phyloP scores from a whole-genome alignment of 805 yeast genomes.

The Monosporozyma aquatica region DNA sequence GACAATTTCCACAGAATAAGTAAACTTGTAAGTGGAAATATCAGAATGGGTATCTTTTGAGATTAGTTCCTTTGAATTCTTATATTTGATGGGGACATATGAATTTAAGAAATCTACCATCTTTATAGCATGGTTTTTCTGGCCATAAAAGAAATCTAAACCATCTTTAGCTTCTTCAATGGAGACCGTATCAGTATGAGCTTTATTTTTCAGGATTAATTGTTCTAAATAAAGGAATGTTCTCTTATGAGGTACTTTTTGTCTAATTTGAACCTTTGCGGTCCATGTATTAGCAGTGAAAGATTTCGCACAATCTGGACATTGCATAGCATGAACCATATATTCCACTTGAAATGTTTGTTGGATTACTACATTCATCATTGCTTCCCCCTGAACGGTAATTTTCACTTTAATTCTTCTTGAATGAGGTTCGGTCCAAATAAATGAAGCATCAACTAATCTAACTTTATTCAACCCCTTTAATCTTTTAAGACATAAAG shows the following conservation, averaged over 20 bases:
- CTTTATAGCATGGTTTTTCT: constrained; percentile 82
- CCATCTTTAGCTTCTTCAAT: constrained; percentile 93
- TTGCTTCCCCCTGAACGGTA: constrained; percentile 95
- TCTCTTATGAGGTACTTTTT: constrained; percentile 95
- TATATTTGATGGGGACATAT: constrained; percentile 74
- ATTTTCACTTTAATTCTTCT: constrained; percentile 84
- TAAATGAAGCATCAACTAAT: constrained; percentile 83
- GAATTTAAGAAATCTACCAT: constrained; percentile 84
- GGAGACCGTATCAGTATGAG: constrained; percentile 87
- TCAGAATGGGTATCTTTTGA: constrained; percentile 89
- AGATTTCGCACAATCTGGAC: constrained; percentile 96
- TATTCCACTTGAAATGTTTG: constrained; percentile 93
- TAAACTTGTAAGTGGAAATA: constrained; percentile 75
- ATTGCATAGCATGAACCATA: constrained; percentile 92
- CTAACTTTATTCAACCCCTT: constrained; percentile 82
- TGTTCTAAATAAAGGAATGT: constrained; percentile 94
- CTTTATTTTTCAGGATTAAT: constrained; percentile 82
- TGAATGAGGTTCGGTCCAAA: constrained; percentile 99
- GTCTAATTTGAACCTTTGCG: constrained; percentile 95
- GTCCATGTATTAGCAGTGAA: constrained; percentile 97
- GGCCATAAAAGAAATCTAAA: constrained; percentile 83
- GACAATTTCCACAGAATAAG: constrained; percentile 86
- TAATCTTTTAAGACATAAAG: constrained; percentile 77
- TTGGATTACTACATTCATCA: constrained; percentile 81
- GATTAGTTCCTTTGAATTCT: constrained; percentile 83